phyloP scores from a whole-genome alignment of 1,284 basidiomycete species.

The Ganoderma lucidum region DNA sequence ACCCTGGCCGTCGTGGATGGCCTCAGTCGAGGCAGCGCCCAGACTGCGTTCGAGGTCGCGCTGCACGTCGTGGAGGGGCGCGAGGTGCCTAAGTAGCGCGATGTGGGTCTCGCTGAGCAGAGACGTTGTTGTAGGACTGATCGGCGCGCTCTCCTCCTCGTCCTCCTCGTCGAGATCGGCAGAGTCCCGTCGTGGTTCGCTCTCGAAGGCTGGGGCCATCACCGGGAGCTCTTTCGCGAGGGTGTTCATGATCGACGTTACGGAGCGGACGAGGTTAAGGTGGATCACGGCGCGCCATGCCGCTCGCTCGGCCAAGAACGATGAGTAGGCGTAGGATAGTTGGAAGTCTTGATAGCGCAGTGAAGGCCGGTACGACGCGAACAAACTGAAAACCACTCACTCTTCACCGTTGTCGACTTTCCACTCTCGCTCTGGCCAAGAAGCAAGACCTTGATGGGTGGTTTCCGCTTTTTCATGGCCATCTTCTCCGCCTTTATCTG shows the following conservation, averaged over 20 bases:
- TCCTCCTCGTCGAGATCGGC: conserved; percentile 27
- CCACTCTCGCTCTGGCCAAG: conserved; percentile 52
- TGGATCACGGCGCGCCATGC: conserved; percentile 71
- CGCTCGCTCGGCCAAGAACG: conserved; percentile 61
- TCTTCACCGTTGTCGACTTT: conserved; percentile 73
- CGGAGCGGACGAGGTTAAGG: conserved; percentile 68
- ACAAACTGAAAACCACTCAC: conserved; percentile 45
- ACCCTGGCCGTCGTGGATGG: conserved; percentile 11
- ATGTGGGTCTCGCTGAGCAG: conserved; percentile 51
- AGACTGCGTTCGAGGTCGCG: conserved; percentile 56
- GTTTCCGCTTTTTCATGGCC: conserved; percentile 59
- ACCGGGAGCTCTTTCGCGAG: conserved; percentile 50
- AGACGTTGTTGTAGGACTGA: conserved; percentile 17
- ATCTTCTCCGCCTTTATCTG: conserved; percentile 63
- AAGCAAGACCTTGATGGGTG: conserved; percentile 65
- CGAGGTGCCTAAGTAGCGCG: conserved; percentile 54
- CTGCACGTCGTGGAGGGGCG: conserved; percentile 58
- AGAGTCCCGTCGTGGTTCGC: not conserved
- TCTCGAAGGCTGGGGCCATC: conserved; percentile 6
- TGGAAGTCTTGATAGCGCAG: conserved; percentile 45
- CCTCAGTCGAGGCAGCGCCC: conserved; percentile 44
- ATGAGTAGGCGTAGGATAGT: conserved; percentile 50
- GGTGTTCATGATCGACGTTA: conserved; percentile 60
- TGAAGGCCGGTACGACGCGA: not conserved
- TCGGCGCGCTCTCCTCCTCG: conserved; percentile 16